Evolutionary conservation across 2,329 filamentous ascomycete species (phyloP), one percentile per base, ranked within the genome.

Genomic region (Colletotrichum chrysophilum): DNA sequence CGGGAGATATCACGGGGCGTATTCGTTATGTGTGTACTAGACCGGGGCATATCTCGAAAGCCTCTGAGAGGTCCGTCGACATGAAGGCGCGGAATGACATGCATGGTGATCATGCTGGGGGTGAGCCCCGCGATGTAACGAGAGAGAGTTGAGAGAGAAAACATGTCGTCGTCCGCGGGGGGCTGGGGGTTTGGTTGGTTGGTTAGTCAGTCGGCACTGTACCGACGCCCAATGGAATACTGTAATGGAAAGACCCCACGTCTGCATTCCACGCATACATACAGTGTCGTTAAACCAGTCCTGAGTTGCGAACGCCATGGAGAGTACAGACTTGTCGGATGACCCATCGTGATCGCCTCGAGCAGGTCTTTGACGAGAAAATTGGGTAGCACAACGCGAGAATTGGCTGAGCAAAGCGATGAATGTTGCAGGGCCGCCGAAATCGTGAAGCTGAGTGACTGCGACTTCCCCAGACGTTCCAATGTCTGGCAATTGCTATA

Each of bases 291-390:
- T 38, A 18, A 43, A 52, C 10, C 13, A 52, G 30, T 55, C 21
- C 14, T n/a, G 24, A 58, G 55, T 24, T 48, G 18, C 7, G 32
- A 74, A 24, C 72, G 67, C 67, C 72, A 14, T 24, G 36, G 28
- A 74, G 74, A 68, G 74, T 52, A 76, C 74, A 75, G 32, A 9
- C 18, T 66, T 18, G 52, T 76, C 74, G 61, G 74, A 74, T 76
- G 74, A 76, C 62, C 30, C 26, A 10, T 69, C n/a, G 8, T 48
- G 52, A 48, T 52, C 52, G 66, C 61, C 24, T 76, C 52, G 24
- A 67, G 38, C 7, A 60, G 52, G 18, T 36, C 16, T 65, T 71
- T 43, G 36, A 61, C 34, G 36, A 32, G 55, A 18, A 30, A 36
- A 52, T 32, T 76, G 71, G 66, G 74, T 76, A 24, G 66, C 52